phyloP scores from a whole-genome alignment of 2,329 filamentous ascomycete genomes.

The Botrytis paeoniae region DNA sequence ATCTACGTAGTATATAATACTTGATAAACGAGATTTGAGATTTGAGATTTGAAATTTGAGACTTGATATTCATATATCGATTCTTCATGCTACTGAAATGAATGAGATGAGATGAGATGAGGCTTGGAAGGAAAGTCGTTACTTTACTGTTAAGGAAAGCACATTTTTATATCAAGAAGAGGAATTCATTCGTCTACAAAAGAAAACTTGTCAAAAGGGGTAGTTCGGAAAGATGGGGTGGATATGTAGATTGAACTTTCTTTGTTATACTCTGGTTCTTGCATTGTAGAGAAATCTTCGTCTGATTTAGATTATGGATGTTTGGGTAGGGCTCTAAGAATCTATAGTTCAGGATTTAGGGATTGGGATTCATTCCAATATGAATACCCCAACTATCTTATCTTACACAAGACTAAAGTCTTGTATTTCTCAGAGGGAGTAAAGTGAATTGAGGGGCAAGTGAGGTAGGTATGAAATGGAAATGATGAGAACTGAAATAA shows the following conservation, averaged over 20 bases:
- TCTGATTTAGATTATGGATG: not conserved
- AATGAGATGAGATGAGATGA: not conserved
- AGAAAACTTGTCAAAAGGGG: fast-evolving
- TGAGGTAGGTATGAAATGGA: not conserved
- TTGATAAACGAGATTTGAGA: no score
- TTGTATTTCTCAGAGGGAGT: not conserved
- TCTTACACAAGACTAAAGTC: not conserved
- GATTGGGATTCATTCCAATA: no score
- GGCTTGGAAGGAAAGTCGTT: not conserved
- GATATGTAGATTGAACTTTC: not conserved
- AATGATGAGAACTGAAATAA: not conserved
- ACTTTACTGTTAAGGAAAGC: not conserved
- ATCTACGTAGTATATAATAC: no score
- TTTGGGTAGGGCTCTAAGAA: not conserved
- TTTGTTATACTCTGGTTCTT: no score
- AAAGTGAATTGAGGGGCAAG: no score
- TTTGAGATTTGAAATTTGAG: no score
- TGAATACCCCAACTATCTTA: not conserved
- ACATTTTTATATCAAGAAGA: not conserved
- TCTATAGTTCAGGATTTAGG: no score
- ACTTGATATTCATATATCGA: fast-evolving
- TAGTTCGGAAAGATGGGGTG: no score
- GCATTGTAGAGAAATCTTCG: no score
- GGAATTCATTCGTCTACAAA: no score
- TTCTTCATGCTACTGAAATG: not conserved